phyloP scores from a whole-genome alignment of 257 asterid genomes.

The Ophiorrhiza pumila region DNA sequence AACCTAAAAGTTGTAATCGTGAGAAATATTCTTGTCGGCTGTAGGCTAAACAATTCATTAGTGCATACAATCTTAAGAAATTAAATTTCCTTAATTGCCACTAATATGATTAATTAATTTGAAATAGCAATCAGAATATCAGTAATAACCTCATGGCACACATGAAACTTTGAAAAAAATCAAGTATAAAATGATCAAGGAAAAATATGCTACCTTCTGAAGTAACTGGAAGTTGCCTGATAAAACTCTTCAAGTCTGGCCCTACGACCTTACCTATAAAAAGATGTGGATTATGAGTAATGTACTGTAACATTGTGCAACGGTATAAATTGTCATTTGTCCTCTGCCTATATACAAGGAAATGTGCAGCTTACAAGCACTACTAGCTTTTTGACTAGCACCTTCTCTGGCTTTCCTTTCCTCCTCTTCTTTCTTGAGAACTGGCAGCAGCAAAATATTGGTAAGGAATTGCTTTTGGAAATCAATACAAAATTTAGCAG shows the following conservation, averaged over 20 bases:
- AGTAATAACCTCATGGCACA: not conserved
- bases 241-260: constrained; percentile 71
- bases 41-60: not conserved
- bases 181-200: constrained; percentile 3
- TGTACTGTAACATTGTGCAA: constrained; percentile 10
- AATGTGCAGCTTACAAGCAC: constrained; percentile 45
- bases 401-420: constrained; percentile 63
- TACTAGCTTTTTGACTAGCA: constrained; percentile 33
- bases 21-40: not conserved
- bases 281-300: constrained; percentile 10
- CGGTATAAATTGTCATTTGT: not conserved
- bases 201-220: constrained; percentile 53
- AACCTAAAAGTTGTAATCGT: not conserved
- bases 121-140: not conserved
- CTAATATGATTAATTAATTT: not conserved
- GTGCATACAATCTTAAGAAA: not conserved
- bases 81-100: not conserved
- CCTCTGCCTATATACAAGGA: not conserved
- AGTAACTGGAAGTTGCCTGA: constrained; percentile 63
- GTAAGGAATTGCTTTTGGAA: not conserved
- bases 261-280: constrained; percentile 59
- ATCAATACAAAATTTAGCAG: not conserved
- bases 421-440: constrained; percentile 89
- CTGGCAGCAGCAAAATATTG: constrained; percentile 37
- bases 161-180: not conserved